Conservation (phyloP, 2,329 filamentous ascomycete genomes). For the Simplicillium sp. region DNA sequence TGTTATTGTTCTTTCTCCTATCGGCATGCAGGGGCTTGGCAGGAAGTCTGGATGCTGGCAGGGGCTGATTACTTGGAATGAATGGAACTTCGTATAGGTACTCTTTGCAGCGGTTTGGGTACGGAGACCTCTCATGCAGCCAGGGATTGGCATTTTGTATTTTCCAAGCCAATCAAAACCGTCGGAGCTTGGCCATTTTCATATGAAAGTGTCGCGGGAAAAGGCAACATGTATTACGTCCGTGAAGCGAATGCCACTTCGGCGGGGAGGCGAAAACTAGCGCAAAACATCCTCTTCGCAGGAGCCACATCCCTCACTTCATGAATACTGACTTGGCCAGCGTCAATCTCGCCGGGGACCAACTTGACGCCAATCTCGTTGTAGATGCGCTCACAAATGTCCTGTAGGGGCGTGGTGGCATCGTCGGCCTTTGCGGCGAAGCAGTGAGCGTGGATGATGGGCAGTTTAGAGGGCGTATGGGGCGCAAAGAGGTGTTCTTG, state of each 20-base stretch:
- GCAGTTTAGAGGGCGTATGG: slow-evolving; percentile 51
- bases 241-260: slow-evolving; percentile 66
- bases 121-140: too few relatives aligned
- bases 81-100: too few relatives aligned
- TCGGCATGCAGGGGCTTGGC: too few relatives aligned
- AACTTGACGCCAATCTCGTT: slow-evolving; percentile 30
- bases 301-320: slow-evolving; percentile 84
- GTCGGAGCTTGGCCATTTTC: too few relatives aligned
- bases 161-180: too few relatives aligned
- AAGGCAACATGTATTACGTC: too few relatives aligned
- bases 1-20: too few relatives aligned
- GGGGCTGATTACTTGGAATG: too few relatives aligned
- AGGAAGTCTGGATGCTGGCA: too few relatives aligned
- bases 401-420: slow-evolving; percentile 50
- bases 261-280: slow-evolving; percentile 74
- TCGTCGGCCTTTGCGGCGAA: slow-evolving; percentile 78
- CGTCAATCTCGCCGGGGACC: slow-evolving; percentile 33
- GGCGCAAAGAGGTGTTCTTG: slow-evolving; percentile 57
- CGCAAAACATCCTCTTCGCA: slow-evolving; percentile 94
- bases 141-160: too few relatives aligned
- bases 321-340: slow-evolving; percentile 44
- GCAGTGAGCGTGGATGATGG: slow-evolving; percentile 88
- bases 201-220: too few relatives aligned
- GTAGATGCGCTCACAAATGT: slow-evolving; percentile 31
- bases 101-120: too few relatives aligned